Percentiles rank a stretch among this genome's conserved stretches.
These are phyloP conservation scores for Aegilops longissima DNA, from an alignment of 176 grass and related monocot genomes.

Conservation along the genomic window DNA sequence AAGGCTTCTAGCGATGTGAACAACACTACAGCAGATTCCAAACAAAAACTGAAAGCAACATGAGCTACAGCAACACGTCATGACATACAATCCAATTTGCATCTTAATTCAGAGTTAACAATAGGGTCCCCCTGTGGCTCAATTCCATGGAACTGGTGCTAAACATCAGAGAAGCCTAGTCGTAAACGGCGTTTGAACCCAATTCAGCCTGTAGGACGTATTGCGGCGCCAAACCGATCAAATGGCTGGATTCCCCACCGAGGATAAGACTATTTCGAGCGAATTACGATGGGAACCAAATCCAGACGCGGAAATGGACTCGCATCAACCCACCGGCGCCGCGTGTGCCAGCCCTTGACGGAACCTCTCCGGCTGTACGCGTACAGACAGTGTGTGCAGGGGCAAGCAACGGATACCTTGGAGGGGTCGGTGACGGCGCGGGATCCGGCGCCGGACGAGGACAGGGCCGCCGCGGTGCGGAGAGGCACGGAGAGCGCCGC, in stretches of 20 bases:
- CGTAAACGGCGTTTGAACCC: neutral
- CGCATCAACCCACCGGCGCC: neutral
- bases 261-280: neutral
- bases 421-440: conserved; percentile 39
- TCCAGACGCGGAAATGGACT: neutral
- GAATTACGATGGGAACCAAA: neutral
- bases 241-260: neutral
- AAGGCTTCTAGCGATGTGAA: neutral
- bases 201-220: neutral
- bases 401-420: conserved; percentile 40
- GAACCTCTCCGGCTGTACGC: neutral
- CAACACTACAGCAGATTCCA: neutral
- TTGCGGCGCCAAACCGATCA: neutral
- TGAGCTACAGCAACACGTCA: neutral
- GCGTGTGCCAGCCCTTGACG: neutral
- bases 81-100: neutral
- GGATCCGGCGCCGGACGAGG: conserved; percentile 41
- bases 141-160: neutral
- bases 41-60: neutral
- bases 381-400: neutral
- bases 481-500: conserved; percentile 66
- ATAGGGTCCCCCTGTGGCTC: neutral
- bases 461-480: conserved; percentile 44
- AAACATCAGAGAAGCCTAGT: neutral
- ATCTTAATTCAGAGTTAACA: neutral